Base-by-base conservation (phyloP, 2,329 filamentous ascomycete genomes). In the Phialocephala subalpina region DNA sequence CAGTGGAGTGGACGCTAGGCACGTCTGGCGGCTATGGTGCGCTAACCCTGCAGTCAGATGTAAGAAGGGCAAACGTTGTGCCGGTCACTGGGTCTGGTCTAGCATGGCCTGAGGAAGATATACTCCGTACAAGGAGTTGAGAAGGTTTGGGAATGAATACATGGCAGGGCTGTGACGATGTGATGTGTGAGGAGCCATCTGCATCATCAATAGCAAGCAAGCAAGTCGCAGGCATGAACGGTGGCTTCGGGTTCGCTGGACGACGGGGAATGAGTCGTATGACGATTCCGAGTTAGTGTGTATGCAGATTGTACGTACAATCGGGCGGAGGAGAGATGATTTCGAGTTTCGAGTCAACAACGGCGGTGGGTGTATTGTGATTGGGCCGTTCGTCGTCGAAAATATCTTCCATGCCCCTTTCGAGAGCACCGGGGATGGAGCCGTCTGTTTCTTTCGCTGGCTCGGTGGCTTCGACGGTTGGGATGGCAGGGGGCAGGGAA, bases 281-380 rank as follows among this genome's bases (percentile, higher is more conserved):
- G 20, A 49, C 22, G 42, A n/a, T n/a, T 47, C n/a, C n/a, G 45
- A 11, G 45, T 49, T 49, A 49, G 45, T 49, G 40, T n/a, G 11
- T 42, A 16, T 49, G 45, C 45, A 49, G 45, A 49, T 49, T 49
- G 45, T 49, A 49, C 45, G 45, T 49, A 49, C 45, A 49, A 25
- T 49, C 45, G 11, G 45, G 45, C 11, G 22, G n/a, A 49, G 20
- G 16, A 49, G 11, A 20, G 16, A 16, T 20, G 45, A 22, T 49
- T 49, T 27, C 20, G 22, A 22, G n/a, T 27, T 49, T 49, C 45
- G 45, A 47, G 42, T 47, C n/a, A 16, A 11, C 45, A 49, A 49
- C 45, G 45, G 20, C 9, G n/a, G 45, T 16, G 20, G 9, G 45
- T 22, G 20, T n/a, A 6, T 11, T 20, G 45, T 16, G 45, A 49